Evolutionary conservation across 1,139 yeast species (phyloP).

Genomic region (Pichia sp.): DNA sequence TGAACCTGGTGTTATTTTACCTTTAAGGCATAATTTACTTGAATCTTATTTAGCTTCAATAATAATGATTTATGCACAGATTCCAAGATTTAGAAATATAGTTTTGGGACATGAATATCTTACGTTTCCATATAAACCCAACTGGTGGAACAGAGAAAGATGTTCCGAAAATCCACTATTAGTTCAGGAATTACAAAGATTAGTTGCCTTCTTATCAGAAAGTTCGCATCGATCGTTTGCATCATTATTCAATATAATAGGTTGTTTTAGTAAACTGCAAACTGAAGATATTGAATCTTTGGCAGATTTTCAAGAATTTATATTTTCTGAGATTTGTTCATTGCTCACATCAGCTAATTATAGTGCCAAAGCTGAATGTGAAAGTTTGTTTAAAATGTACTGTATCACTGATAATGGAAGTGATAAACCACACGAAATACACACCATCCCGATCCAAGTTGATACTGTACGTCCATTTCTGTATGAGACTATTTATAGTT

Average conservation of each 20-base stretch:
- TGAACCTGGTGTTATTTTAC: constrained; percentile 34
- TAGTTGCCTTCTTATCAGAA: constrained; percentile 38
- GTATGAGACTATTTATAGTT: constrained; percentile 29
- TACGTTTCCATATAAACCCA: constrained; percentile 34
- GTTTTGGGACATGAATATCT: constrained; percentile 32
- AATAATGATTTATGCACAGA: constrained; percentile 37
- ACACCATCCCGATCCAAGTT: constrained; percentile 28
- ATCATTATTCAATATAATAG: constrained; percentile 32
- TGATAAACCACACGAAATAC: constrained; percentile 16
- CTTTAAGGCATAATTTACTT: constrained; percentile 28
- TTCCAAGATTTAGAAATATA: constrained; percentile 35
- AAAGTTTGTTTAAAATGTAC: constrained; percentile 19
- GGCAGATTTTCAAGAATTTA: constrained; percentile 24
- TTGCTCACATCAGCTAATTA: constrained; percentile 16
- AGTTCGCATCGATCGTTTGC: constrained; percentile 36
- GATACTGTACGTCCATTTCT: constrained; percentile 26
- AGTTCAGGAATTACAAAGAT: constrained; percentile 36
- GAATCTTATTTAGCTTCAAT: constrained; percentile 37
- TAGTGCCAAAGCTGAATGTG: constrained; percentile 11
- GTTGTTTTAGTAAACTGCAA: constrained; percentile 25
- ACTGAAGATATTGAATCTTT: constrained; percentile 28
- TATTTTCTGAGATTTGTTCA: constrained; percentile 16
- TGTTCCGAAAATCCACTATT: constrained; percentile 19
- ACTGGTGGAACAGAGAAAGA: constrained; percentile 40
- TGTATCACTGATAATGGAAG: constrained; percentile 18